phyloP scores from a whole-genome alignment of 306 rosid genomes.

The Sindora glabra region DNA sequence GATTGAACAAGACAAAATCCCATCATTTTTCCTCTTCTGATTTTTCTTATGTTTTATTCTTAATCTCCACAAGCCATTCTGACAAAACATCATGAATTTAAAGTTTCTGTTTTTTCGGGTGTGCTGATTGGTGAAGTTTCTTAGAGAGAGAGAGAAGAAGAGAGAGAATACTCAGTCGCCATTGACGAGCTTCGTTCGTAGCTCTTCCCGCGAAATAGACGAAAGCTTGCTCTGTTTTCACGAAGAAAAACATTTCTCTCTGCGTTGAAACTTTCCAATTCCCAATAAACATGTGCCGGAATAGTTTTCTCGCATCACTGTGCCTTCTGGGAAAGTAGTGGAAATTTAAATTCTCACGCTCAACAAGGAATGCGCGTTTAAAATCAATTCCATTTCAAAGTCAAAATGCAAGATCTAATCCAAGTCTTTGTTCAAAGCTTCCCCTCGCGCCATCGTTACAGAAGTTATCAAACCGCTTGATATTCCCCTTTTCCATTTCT shows the following conservation, averaged over 20 bases:
- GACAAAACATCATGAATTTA: too few species aligned
- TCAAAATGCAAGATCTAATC: conserved; percentile 51
- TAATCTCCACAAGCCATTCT: too few species aligned
- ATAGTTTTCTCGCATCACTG: neutral
- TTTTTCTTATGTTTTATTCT: neutral
- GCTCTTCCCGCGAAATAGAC: conserved; percentile 53
- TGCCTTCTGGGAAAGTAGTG: conserved; percentile 13
- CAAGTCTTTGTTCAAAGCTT: conserved; percentile 25
- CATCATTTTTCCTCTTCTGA: neutral
- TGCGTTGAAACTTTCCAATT: too few species aligned
- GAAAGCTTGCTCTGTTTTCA: neutral
- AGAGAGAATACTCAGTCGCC: conserved; percentile 24
- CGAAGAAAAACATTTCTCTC: too few species aligned
- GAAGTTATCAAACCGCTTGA: conserved; percentile 10
- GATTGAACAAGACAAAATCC: neutral
- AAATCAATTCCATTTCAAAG: neutral
- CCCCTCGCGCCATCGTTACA: neutral
- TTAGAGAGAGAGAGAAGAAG: conserved; percentile 12
- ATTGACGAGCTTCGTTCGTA: conserved; percentile 36
- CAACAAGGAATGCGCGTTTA: conserved; percentile 37
- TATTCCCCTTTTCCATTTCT: conserved; percentile 14
- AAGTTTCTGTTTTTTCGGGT: neutral
- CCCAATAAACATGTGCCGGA: too few species aligned
- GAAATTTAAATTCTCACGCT: conserved; percentile 4
- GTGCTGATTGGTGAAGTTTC: conserved; percentile 16